Percentiles rank a stretch among this genome's conserved stretches.
phyloP scores from a whole-genome alignment of 352 stramenopile species.

The Lagenidium giganteum region DNA sequence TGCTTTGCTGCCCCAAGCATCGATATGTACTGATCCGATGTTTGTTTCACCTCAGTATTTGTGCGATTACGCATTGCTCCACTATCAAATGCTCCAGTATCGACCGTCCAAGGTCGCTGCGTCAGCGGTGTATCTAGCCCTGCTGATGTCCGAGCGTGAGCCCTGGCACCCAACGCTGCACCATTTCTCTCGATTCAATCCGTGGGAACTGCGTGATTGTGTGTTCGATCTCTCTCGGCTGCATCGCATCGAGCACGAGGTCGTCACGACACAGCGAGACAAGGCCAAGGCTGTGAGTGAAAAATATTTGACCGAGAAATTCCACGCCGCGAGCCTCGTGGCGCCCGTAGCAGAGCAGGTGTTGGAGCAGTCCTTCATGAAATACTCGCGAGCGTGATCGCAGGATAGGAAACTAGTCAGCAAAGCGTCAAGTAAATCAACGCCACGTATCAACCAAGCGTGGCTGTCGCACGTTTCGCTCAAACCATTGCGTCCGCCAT shows the following conservation, averaged over 20 bases:
- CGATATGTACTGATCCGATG: constrained; percentile 3
- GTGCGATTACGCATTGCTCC: constrained; percentile 63
- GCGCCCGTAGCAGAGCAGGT: constrained; percentile 31
- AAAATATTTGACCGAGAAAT: constrained; percentile 74
- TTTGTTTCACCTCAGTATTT: constrained; percentile 43
- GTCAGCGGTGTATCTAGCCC: constrained; percentile 69
- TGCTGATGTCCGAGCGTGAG: constrained; percentile 59
- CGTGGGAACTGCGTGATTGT: constrained; percentile 59
- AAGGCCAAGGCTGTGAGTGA: constrained; percentile 82
- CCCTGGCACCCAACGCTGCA: constrained; percentile 78
- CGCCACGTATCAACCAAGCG: too few species aligned
- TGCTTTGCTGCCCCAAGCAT: neutral
- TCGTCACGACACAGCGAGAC: constrained; percentile 58
- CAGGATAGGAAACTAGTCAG: too few species aligned
- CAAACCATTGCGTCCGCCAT: too few species aligned
- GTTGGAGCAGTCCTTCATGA: constrained; percentile 48
- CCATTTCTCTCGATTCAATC: constrained; percentile 74
- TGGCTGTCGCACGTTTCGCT: too few species aligned
- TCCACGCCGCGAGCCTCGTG: constrained; percentile 44
- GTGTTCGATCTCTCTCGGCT: constrained; percentile 59
- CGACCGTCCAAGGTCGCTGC: constrained; percentile 65
- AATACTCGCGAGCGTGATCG: too few species aligned
- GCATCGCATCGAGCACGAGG: constrained; percentile 49
- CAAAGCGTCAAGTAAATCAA: too few species aligned
- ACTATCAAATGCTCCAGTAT: constrained; percentile 73